phyloP scores from a whole-genome alignment of 495 filamentous ascomycete species.

The Copromyces sp. region DNA sequence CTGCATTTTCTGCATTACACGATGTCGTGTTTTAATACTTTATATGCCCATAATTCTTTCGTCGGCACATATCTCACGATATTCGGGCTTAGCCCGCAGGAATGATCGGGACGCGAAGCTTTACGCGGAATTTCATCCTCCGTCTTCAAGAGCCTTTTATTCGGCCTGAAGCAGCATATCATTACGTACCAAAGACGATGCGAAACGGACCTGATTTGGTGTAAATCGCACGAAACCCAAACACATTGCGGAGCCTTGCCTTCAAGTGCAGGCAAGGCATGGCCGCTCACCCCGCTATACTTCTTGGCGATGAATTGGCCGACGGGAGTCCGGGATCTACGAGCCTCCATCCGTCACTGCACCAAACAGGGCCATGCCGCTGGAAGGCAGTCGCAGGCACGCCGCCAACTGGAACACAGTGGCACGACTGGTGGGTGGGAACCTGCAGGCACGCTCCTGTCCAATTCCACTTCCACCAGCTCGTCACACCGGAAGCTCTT shows the following conservation, averaged over 20 bases:
- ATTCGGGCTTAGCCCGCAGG: neutral
- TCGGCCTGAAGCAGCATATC: neutral
- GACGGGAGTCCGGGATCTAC: neutral
- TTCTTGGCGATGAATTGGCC: neutral
- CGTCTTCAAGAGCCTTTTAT: neutral
- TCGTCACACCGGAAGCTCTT: neutral
- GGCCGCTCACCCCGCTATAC: neutral
- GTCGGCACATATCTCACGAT: neutral
- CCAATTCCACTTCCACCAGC: neutral
- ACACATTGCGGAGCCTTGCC: neutral
- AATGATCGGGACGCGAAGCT: neutral
- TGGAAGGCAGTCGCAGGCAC: neutral
- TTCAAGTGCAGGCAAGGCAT: neutral
- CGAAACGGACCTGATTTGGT: neutral
- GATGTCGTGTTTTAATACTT: neutral
- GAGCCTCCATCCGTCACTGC: neutral
- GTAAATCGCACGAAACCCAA: neutral
- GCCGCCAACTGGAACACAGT: constrained; percentile 5
- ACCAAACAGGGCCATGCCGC: neutral
- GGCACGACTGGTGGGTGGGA: neutral
- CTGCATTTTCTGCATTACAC: neutral
- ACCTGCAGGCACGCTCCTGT: neutral
- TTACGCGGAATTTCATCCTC: neutral
- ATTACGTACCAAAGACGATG: neutral
- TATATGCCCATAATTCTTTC: neutral